Evolutionary conservation across 768 basidiomycete species (phyloP).

Genomic region (Mycena pura): DNA sequence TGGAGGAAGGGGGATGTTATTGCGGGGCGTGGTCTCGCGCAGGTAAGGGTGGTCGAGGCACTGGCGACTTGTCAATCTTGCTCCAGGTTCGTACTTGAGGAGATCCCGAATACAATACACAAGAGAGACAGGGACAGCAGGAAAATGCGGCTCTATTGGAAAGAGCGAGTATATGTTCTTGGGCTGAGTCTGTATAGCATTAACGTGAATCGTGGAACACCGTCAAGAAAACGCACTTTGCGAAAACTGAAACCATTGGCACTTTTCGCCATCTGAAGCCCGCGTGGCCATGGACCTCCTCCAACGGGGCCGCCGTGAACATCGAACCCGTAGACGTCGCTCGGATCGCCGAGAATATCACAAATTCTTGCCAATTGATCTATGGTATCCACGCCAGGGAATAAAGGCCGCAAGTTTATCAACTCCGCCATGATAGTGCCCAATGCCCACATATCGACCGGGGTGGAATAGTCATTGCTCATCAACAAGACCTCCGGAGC

Average conservation of each 20-base stretch:
- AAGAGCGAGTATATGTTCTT: conserved; percentile 77
- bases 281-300: conserved; percentile 87
- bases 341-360: conserved; percentile 92
- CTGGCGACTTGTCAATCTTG: conserved; percentile 83
- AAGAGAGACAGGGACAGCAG: conserved; percentile 76
- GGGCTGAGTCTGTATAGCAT: conserved; percentile 59
- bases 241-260: conserved; percentile 87
- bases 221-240: conserved; percentile 63
- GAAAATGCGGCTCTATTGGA: conserved; percentile 47
- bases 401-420: conserved; percentile 92
- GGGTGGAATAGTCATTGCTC: conserved; percentile 92
- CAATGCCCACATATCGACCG: conserved; percentile 99
- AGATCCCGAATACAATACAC: conserved; percentile 93
- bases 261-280: conserved; percentile 88
- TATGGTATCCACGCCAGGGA: conserved; percentile 90
- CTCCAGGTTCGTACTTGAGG: conserved; percentile 89
- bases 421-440: conserved; percentile 98
- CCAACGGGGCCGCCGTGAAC: conserved; percentile 71
- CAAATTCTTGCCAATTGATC: conserved; percentile 94
- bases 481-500: conserved; percentile 95
- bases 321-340: conserved; percentile 82
- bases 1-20: conserved; percentile 68
- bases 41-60: conserved; percentile 93
- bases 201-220: conserved; percentile 12
- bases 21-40: conserved; percentile 73